Evolutionary conservation across 2,329 filamentous ascomycete genomes (phyloP).

Genomic region (Plectosphaerella sp.): DNA sequence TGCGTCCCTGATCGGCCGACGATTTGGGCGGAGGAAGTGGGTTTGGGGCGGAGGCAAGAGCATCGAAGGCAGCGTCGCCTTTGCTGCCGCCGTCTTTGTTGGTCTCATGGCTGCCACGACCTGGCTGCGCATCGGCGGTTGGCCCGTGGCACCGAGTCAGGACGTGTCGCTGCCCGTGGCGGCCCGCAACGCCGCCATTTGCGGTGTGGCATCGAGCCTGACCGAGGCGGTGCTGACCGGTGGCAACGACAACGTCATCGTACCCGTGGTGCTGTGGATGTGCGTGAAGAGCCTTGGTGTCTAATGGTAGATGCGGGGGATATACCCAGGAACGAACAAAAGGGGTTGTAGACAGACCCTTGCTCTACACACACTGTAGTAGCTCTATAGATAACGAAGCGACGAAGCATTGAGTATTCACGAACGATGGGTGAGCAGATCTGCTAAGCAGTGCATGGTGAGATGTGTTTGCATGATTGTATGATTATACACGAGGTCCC

Average conservation of each 20-base stretch:
- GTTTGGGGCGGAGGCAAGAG: conserved; percentile 96
- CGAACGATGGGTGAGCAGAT: too few species aligned
- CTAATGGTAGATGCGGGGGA: conserved; percentile 22
- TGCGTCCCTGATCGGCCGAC: conserved; percentile 81
- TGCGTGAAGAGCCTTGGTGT: conserved; percentile 74
- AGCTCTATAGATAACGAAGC: not conserved
- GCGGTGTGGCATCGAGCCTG: conserved; percentile 76
- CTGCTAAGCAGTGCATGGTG: not conserved
- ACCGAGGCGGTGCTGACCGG: conserved; percentile 95
- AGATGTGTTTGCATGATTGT: not conserved
- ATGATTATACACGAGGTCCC: not conserved
- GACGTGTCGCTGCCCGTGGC: conserved; percentile 58
- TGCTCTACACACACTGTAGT: not conserved
- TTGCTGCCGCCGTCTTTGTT: conserved; percentile 71
- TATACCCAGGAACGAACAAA: not conserved
- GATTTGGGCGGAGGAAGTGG: conserved; percentile 88
- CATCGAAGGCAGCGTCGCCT: conserved; percentile 80
- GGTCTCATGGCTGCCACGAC: conserved; percentile 66
- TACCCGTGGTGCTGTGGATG: conserved; percentile 89
- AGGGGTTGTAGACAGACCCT: not conserved
- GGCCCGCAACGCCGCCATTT: conserved; percentile 67
- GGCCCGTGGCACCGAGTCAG: conserved; percentile 61
- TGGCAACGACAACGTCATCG: conserved; percentile 97
- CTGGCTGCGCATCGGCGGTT: conserved; percentile 76
- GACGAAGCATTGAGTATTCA: not conserved